These are phyloP conservation scores for Kuraishia floccosa DNA, from an alignment of 805 yeast species.

Conservation along the genomic window DNA sequence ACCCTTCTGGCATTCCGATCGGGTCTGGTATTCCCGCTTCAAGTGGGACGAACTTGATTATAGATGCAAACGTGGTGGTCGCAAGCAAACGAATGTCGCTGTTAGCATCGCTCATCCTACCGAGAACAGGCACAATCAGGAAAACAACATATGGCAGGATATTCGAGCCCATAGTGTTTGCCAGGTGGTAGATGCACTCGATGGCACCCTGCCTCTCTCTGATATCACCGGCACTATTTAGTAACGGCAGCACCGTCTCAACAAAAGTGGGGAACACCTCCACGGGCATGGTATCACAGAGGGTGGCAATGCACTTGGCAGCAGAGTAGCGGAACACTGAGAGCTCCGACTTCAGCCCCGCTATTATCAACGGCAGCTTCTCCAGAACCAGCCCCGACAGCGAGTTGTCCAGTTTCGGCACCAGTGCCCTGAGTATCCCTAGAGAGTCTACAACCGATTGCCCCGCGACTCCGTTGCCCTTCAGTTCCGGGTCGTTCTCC, in stretches of 20 bases:
- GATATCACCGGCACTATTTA: slow-evolving; percentile 62
- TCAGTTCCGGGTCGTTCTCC: slow-evolving; percentile 14
- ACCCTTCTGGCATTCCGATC: slow-evolving; percentile 72
- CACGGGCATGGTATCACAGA: slow-evolving; percentile 60
- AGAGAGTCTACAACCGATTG: slow-evolving; percentile 79
- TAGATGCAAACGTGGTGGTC: slow-evolving; percentile 92
- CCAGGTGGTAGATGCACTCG: slow-evolving; percentile 80
- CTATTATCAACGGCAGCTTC: slow-evolving; percentile 37
- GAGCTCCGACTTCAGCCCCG: slow-evolving; percentile 51
- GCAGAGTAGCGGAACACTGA: slow-evolving; percentile 86
- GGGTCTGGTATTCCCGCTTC: slow-evolving; percentile 98
- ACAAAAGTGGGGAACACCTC: slow-evolving; percentile 70
- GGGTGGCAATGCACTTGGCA: slow-evolving; percentile 77
- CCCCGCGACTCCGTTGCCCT: slow-evolving; percentile 43
- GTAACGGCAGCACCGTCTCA: slow-evolving; percentile 65
- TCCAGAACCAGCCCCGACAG: slow-evolving; percentile 41
- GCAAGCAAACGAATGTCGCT: slow-evolving; percentile 81
- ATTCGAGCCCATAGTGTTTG: slow-evolving; percentile 75
- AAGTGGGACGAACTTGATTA: slow-evolving; percentile 88
- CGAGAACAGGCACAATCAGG: slow-evolving; percentile 90
- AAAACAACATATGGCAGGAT: slow-evolving; percentile 93
- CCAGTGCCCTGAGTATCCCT: slow-evolving; percentile 67
- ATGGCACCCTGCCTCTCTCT: slow-evolving; percentile 86
- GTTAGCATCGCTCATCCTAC: slow-evolving; percentile 95
- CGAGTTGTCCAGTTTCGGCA: slow-evolving; percentile 43